phyloP scores from a whole-genome alignment of 345 rosid genomes.

The Populus davidiana region DNA sequence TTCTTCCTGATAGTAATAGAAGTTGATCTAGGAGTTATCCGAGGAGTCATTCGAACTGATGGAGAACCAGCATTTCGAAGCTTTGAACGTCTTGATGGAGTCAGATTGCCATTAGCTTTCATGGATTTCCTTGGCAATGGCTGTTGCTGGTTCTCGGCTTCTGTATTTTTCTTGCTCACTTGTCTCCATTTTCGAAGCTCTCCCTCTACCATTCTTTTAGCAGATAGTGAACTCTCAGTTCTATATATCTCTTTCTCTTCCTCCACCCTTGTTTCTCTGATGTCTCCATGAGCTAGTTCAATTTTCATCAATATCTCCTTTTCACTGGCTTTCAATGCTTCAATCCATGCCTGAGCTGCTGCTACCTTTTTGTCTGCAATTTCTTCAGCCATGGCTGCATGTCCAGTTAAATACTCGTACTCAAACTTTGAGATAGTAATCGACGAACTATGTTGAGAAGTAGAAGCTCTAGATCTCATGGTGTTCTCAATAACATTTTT shows the following conservation, averaged over 20 bases:
- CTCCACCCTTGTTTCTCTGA: constrained; percentile 44
- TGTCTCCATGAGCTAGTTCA: constrained; percentile 45
- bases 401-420: constrained; percentile 68
- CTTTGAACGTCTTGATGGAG: constrained; percentile 39
- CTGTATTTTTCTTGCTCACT: constrained; percentile 19
- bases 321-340: constrained; percentile 75
- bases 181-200: constrained; percentile 46
- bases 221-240: constrained; percentile 49
- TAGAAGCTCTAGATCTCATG: constrained; percentile 43
- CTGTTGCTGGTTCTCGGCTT: constrained; percentile 20
- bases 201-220: constrained; percentile 46
- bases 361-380: constrained; percentile 84
- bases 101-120: constrained; percentile 34
- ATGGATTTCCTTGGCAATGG: constrained; percentile 32
- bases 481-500: constrained; percentile 44
- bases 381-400: constrained; percentile 61
- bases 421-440: constrained; percentile 75
- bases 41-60: constrained; percentile 28
- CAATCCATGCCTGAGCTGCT: constrained; percentile 91
- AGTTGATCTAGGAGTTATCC: constrained; percentile 31
- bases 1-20: constrained; percentile 55
- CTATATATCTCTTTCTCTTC: constrained; percentile 48
- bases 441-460: constrained; percentile 34
- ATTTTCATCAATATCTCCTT: constrained; percentile 59
- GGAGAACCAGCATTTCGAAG: constrained; percentile 46